These are phyloP conservation scores for Bipolaris sorokiniana DNA, from an alignment of 2,329 filamentous ascomycete species.

Conservation along the genomic window DNA sequence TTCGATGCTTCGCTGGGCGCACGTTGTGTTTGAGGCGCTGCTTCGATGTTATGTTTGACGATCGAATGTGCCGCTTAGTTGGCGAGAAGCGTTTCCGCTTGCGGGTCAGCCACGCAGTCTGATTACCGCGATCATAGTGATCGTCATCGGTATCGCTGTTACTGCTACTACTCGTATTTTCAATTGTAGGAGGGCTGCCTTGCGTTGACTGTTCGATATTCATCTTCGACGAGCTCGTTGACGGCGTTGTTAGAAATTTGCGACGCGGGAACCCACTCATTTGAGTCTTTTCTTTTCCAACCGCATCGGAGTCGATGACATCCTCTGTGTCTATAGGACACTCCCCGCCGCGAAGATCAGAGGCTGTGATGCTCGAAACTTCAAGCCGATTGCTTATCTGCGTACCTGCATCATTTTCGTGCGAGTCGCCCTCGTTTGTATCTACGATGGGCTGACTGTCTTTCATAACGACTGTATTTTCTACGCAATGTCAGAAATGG, in stretches of 20 bases:
- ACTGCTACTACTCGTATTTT: slow-evolving; percentile 16
- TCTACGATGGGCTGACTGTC: slow-evolving; percentile 14
- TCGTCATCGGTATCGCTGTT: slow-evolving; percentile 10
- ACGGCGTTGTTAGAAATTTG: slow-evolving; percentile 9
- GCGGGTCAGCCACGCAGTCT: slow-evolving; percentile 12
- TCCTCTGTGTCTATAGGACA: slow-evolving; percentile 5
- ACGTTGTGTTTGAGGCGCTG: not conserved
- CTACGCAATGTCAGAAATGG: slow-evolving; percentile 23
- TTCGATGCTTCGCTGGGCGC: not conserved
- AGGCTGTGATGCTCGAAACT: slow-evolving; percentile 8
- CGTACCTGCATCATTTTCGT: slow-evolving; percentile 13
- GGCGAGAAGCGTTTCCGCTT: slow-evolving; percentile 12
- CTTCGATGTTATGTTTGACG: not conserved
- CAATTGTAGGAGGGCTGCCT: slow-evolving; percentile 7
- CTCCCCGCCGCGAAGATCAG: slow-evolving; percentile 9
- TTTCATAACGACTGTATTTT: slow-evolving; percentile 18
- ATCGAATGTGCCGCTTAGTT: slow-evolving; percentile 2
- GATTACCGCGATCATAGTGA: slow-evolving; percentile 6
- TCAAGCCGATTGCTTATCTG: slow-evolving; percentile 12
- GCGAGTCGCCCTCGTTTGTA: slow-evolving; percentile 8
- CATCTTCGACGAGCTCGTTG: slow-evolving; percentile 13
- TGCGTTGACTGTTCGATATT: slow-evolving; percentile 14
- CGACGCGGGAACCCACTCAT: slow-evolving; percentile 6
- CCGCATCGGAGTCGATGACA: not conserved
- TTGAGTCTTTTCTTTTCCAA: slow-evolving; percentile 10